A percentile compares a stretch with the other conserved stretches of the same genome.
Conservation (phyloP, 768 basidiomycete species). For the Termitomyces heimii region DNA sequence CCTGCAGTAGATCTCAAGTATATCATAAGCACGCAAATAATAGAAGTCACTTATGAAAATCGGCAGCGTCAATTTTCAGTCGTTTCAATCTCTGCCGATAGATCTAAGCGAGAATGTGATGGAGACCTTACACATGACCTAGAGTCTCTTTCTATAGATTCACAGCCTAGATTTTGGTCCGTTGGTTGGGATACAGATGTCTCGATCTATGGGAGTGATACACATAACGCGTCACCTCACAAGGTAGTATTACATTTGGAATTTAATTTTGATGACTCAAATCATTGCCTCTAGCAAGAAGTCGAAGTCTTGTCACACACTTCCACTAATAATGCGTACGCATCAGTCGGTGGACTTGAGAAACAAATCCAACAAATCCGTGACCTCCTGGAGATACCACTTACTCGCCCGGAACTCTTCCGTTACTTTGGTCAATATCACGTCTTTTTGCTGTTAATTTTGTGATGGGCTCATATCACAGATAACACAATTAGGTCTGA, state of each 20-base stretch:
- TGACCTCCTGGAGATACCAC: slow-evolving; percentile 80
- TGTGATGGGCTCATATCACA: background rate
- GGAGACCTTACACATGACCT: slow-evolving; percentile 35
- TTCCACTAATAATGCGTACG: slow-evolving; percentile 55
- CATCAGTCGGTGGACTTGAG: slow-evolving; percentile 80
- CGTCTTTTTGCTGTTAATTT: background rate
- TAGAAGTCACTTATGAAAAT: slow-evolving; percentile 65
- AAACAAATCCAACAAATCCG: slow-evolving; percentile 84
- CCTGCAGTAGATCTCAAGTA: slow-evolving; percentile 66
- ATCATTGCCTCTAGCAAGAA: slow-evolving; percentile 30
- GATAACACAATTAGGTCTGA: slow-evolving; percentile 50
- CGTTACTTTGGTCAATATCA: slow-evolving; percentile 57
- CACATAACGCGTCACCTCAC: slow-evolving; percentile 19
- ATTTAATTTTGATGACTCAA: slow-evolving; percentile 7
- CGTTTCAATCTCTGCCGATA: slow-evolving; percentile 33
- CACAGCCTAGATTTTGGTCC: slow-evolving; percentile 45
- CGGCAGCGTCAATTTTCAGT: slow-evolving; percentile 49
- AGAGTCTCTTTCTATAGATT: slow-evolving; percentile 36
- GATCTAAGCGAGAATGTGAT: slow-evolving; percentile 11
- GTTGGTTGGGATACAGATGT: slow-evolving; percentile 67
- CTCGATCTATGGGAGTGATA: slow-evolving; percentile 29
- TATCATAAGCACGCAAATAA: slow-evolving; percentile 50
- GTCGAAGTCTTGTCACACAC: slow-evolving; percentile 41
- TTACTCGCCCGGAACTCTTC: slow-evolving; percentile 79
- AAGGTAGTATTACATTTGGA: slow-evolving; percentile 24